Evolutionary conservation across 1,139 yeast species (phyloP).

Genomic region (Suhomyces anneliseae): DNA sequence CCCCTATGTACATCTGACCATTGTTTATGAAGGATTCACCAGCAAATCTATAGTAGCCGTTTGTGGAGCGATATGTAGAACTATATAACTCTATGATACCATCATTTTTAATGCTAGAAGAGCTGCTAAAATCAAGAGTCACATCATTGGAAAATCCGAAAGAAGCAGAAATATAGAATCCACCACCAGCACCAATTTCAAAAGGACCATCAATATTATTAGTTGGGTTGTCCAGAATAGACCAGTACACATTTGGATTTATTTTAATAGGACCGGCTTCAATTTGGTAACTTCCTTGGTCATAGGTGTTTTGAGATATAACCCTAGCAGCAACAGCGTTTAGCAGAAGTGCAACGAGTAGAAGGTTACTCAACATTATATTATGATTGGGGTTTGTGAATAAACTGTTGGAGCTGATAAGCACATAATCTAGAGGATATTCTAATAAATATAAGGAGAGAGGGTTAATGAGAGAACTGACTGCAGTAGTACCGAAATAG

Average conservation of each 20-base stretch:
- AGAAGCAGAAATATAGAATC: conserved; percentile 14
- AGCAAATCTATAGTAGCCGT: conserved; percentile 10
- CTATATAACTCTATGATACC: conserved; percentile 15
- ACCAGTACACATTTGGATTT: conserved; percentile 14
- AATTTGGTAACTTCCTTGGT: conserved; percentile 7
- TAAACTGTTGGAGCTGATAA: too few species aligned
- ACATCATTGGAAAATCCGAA: conserved; percentile 8
- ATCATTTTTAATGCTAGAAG: conserved; percentile 9
- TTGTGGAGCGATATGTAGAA: conserved; percentile 9
- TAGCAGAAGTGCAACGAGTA: conserved; percentile 1
- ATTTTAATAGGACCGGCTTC: conserved; percentile 12
- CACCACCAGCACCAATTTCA: conserved; percentile 12
- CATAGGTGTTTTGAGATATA: conserved; percentile 13
- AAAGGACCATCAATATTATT: conserved; percentile 13
- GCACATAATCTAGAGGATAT: too few species aligned
- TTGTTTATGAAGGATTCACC: conserved; percentile 14
- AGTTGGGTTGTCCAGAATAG: conserved; percentile 15
- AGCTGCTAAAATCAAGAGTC: conserved; percentile 10
- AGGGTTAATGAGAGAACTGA: too few species aligned
- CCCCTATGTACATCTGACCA: conserved; percentile 15
- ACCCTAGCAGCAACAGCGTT: conserved; percentile 1
- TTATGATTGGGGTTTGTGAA: too few species aligned
- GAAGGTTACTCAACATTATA: conserved; percentile 2
- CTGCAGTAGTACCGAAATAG: too few species aligned
- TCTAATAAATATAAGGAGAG: too few species aligned